Evolutionary conservation across 2,329 filamentous ascomycete species (phyloP).

Genomic region (Cryphonectria radicalis): DNA sequence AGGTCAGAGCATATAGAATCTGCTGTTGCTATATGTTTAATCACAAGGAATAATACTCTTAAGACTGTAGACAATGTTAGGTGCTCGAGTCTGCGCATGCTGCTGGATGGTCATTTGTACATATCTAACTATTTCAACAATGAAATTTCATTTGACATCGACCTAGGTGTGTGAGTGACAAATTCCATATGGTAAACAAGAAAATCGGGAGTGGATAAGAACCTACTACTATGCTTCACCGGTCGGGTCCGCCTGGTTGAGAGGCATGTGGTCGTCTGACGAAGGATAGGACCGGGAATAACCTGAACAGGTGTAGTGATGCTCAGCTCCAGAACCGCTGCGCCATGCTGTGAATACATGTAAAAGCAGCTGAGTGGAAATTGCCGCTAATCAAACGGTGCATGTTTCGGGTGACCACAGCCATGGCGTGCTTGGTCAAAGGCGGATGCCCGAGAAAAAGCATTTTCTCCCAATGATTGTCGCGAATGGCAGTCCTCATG

Average conservation of each 20-base stretch:
- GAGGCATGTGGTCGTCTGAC: background rate
- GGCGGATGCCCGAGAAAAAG: background rate
- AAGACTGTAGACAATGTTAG: constrained; percentile 1
- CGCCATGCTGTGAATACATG: background rate
- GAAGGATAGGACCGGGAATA: background rate
- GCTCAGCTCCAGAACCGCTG: background rate
- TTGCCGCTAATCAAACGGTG: background rate
- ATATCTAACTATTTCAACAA: constrained; percentile 8
- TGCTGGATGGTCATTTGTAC: constrained; percentile 19
- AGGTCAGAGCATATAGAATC: background rate
- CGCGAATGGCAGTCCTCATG: background rate
- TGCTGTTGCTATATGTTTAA: background rate
- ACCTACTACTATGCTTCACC: background rate
- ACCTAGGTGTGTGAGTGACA: background rate
- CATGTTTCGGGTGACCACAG: constrained; percentile 24
- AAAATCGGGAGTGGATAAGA: background rate
- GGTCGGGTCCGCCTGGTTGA: background rate
- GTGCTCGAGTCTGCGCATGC: background rate
- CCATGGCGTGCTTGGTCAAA: constrained; percentile 7
- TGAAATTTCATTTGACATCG: background rate
- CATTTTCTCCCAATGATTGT: background rate
- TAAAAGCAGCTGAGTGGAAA: constrained; percentile 3
- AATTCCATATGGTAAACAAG: too few species aligned
- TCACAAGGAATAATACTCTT: background rate
- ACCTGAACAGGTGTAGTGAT: background rate